Percentiles rank a stretch among this genome's conserved stretches.
These are phyloP conservation scores for Phytophthora pseudosyringae DNA, from an alignment of 352 stramenopile genomes.

Conservation along the genomic window DNA sequence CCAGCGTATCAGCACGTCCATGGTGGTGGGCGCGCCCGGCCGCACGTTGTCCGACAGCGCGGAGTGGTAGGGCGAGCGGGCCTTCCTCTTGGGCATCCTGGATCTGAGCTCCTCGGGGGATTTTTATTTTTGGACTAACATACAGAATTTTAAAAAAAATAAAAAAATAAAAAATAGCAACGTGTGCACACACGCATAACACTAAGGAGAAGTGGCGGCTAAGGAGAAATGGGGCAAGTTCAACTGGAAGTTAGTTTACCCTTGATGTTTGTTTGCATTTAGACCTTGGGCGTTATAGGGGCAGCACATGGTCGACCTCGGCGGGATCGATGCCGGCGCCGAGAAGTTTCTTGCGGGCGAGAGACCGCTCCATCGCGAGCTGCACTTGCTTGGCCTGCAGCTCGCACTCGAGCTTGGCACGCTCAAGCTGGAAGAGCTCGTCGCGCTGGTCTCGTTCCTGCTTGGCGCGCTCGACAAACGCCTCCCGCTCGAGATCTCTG, in stretches of 20 bases:
- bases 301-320: conserved; percentile 56
- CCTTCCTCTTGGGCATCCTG: conserved; percentile 7
- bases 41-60: conserved; percentile 28
- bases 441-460: conserved; percentile 46
- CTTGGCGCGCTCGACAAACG: conserved; percentile 28
- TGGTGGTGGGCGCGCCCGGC: conserved; percentile 27
- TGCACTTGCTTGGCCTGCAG: conserved; percentile 51
- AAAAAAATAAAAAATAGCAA: no score
- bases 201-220: no score
- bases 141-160: neutral
- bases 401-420: conserved; percentile 51
- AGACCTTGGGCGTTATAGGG: conserved; percentile 21
- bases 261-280: no score
- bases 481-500: conserved; percentile 28
- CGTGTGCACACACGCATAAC: no score
- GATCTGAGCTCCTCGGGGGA: neutral
- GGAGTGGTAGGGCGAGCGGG: conserved; percentile 10
- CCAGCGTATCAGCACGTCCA: conserved; percentile 47
- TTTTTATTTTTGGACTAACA: neutral
- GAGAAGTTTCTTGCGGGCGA: conserved; percentile 55
- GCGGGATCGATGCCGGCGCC: conserved; percentile 41
- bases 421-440: conserved; percentile 53
- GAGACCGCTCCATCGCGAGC: conserved; percentile 43
- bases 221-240: neutral
- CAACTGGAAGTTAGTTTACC: conserved; percentile 4